These are phyloP conservation scores for Dimocarpus longan DNA, from an alignment of 345 rosid genomes.

Conservation along the genomic window DNA sequence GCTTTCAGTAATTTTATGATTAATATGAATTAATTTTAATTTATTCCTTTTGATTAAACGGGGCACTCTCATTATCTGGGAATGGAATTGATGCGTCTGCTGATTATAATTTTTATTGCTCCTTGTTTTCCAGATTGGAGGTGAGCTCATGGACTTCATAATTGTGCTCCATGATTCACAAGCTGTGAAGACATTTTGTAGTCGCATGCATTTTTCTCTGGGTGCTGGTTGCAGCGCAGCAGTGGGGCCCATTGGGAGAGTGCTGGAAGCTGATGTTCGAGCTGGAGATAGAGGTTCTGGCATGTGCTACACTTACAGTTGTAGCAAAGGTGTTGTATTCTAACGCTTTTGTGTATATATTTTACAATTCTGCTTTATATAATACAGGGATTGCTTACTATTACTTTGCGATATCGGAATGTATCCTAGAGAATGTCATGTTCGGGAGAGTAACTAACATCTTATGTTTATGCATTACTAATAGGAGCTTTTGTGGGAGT, in stretches of 20 bases:
- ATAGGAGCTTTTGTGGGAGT: slow-evolving; percentile 97
- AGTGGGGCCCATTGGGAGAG: slow-evolving; percentile 98
- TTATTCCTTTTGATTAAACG: not conserved
- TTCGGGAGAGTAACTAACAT: not conserved
- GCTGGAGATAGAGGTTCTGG: slow-evolving; percentile 96
- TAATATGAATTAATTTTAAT: not conserved
- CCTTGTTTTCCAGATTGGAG: slow-evolving; percentile 63
- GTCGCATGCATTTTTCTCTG: slow-evolving; percentile 92
- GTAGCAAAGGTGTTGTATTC: slow-evolving; percentile 74
- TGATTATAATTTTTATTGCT: not conserved
- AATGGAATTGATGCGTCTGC: not conserved
- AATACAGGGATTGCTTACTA: not conserved
- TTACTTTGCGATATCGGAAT: not conserved
- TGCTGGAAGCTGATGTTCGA: slow-evolving; percentile 89
- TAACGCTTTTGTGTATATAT: not conserved
- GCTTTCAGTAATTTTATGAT: not conserved
- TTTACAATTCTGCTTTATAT: not conserved
- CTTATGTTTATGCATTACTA: slow-evolving; percentile 9
- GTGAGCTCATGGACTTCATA: slow-evolving; percentile 95
- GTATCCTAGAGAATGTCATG: not conserved
- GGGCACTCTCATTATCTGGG: not conserved
- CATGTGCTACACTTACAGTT: slow-evolving; percentile 93
- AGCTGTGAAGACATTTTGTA: slow-evolving; percentile 96
- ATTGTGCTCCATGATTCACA: slow-evolving; percentile 85
- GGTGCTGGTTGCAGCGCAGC: slow-evolving; percentile 99